These are phyloP conservation scores for Blastosporella zonata DNA, from an alignment of 1,284 basidiomycete species.

Conservation along the genomic window DNA sequence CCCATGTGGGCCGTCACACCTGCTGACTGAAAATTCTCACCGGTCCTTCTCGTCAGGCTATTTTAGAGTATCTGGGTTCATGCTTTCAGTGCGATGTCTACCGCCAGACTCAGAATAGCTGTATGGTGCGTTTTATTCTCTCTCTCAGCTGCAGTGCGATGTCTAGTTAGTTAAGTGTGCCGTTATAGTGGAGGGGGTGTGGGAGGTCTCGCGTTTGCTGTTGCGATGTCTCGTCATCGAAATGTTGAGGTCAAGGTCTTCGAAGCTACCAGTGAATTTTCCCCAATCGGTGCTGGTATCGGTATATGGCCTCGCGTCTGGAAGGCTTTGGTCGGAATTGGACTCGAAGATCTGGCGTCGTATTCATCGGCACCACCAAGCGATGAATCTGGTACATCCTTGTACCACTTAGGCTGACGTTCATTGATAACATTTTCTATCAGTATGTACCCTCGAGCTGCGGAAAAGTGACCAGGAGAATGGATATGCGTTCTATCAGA, in stretches of 20 bases:
- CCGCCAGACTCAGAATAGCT: slow-evolving; percentile 20
- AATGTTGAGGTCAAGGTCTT: slow-evolving; percentile 31
- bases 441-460: slow-evolving; percentile 23
- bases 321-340: slow-evolving; percentile 27
- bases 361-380: slow-evolving; percentile 24
- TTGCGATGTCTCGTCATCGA: slow-evolving; percentile 25
- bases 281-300: slow-evolving; percentile 33
- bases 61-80: not conserved
- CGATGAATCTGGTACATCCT: slow-evolving; percentile 15
- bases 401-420: not conserved
- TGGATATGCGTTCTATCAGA: slow-evolving; percentile 21
- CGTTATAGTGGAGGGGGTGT: slow-evolving; percentile 30
- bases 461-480: slow-evolving; percentile 25
- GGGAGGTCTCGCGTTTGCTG: slow-evolving; percentile 29
- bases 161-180: not conserved
- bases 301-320: slow-evolving; percentile 30
- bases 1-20: too few relatives aligned
- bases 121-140: slow-evolving; percentile 20
- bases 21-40: too few relatives aligned
- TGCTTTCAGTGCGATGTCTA: slow-evolving; percentile 2
- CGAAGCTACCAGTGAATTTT: slow-evolving; percentile 28
- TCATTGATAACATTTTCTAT: not conserved
- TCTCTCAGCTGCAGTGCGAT: not conserved
- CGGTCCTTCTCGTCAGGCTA: too few relatives aligned
- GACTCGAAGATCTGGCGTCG: slow-evolving; percentile 24